Base-by-base conservation (phyloP, 1,139 yeast genomes). In the Yarrowia galli region DNA sequence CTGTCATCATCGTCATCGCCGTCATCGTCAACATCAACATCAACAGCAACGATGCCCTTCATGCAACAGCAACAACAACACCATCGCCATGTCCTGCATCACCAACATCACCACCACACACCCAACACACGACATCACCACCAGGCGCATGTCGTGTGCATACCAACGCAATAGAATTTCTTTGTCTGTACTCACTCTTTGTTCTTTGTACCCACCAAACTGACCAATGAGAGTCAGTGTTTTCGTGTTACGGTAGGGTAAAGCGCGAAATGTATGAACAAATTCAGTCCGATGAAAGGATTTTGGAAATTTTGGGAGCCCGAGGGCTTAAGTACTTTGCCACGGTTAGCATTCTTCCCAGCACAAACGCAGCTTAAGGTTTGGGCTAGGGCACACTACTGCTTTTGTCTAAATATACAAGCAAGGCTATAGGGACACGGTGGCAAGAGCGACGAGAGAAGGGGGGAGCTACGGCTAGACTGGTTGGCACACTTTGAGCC, bases 271-370 rank as follows among this genome's bases (percentile, higher is more conserved):
- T 42, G 64, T 58, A 58, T 42, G 64, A 58, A 58, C 51, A 58
- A 58, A 58, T 58, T 58, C 51, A 43, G 64, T 58, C 64, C 64
- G 64, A 58, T 58, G 64, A 58, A 58, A 58, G 51, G 64, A 58
- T 43, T 58, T 58, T 58, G 43, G 51, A 58, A 58, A 58, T 58
- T 58, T 58, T 58, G 64, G 64, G 64, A 58, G 64, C 64, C 64
- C 64, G 64, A 58, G 64, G 64, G 64, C 64, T 58, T 58, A 58
- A 58, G 64, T 58, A 58, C 64, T 58, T 58, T 58, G 64, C 51
- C 51, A 58, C 64, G 51, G 51, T 58, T 42, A 58, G 64, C 64
- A 58, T 58, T 58, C 64, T 43, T 58, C 64, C 64, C 64, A 58
- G 64, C 64, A 58, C 64, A 58, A 58, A 58, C 51, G 64, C 51